phyloP scores from a whole-genome alignment of 2,329 filamentous ascomycete species.

The Fusarium agapanthi region DNA sequence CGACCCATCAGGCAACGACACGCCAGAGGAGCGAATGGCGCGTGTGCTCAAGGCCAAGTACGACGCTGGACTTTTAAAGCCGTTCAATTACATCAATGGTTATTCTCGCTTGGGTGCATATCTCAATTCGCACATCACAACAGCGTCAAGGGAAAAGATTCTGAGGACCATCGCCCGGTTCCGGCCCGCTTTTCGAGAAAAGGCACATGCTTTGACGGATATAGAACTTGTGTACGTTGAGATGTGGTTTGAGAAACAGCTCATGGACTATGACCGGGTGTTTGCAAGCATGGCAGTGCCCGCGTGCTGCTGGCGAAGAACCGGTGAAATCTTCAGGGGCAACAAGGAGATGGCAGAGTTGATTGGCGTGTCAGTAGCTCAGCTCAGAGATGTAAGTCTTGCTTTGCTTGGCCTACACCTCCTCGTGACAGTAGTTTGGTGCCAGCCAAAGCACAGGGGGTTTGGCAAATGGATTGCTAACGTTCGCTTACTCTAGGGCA shows the following conservation, averaged over 20 bases:
- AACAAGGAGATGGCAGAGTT: slow-evolving; percentile 99
- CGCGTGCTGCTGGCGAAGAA: slow-evolving; percentile 95
- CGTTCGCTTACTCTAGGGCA: slow-evolving; percentile 69
- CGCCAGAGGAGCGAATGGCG: slow-evolving; percentile 94
- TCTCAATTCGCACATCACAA: slow-evolving; percentile 87
- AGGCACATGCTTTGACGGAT: slow-evolving; percentile 90
- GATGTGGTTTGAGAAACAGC: slow-evolving; percentile 97
- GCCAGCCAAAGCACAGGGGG: not conserved
- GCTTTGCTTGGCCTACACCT: slow-evolving; percentile 12
- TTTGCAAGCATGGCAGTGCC: slow-evolving; percentile 99
- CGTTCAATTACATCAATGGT: slow-evolving; percentile 98
- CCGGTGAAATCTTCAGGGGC: slow-evolving; percentile 94
- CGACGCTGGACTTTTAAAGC: slow-evolving; percentile 91
- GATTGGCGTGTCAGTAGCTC: slow-evolving; percentile 91
- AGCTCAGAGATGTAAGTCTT: slow-evolving; percentile 82
- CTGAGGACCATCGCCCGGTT: slow-evolving; percentile 91
- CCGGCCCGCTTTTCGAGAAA: slow-evolving; percentile 93
- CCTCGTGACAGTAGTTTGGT: slow-evolving; percentile 3
- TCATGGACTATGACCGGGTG: slow-evolving; percentile 98
- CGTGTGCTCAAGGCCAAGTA: slow-evolving; percentile 95
- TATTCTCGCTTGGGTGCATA: slow-evolving; percentile 91
- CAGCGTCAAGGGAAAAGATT: slow-evolving; percentile 87
- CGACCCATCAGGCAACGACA: slow-evolving; percentile 85
- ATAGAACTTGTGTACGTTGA: slow-evolving; percentile 94
- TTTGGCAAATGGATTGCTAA: slow-evolving; percentile 19